Base-by-base conservation (phyloP, 2,329 filamentous ascomycete species). In the Fusarium metavorans region DNA sequence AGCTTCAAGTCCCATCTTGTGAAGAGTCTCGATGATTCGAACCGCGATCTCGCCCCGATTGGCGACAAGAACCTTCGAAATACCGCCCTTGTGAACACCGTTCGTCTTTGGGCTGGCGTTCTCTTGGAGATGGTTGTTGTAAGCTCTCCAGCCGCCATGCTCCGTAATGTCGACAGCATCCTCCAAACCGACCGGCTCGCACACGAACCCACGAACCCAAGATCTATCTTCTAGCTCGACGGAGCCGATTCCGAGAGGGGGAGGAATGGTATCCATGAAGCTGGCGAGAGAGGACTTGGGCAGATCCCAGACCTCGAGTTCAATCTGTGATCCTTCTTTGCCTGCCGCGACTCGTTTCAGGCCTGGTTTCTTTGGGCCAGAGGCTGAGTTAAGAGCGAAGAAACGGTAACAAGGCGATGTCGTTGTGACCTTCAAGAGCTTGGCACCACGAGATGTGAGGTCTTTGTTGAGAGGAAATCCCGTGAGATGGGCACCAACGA, bases 21-120 rank as follows among this genome's bases (percentile, higher is more conserved):
- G 87, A 20, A 93, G 90, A 20, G 93, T 94, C 56, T 88, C 86
- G 71, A 92, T 90, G 43, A 95, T 92, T 66, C 93, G 89, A 81
- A 94, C 84, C 25, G 93, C 93, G 35, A 80, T 80, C 39, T 86
- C 83, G 0, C 90, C 93, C 73, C 93, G 87, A 78, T 95, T 95
- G 11, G 93, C 93, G 74, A 95, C 93, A 1, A 95, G 85, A n/a
- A 84, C 75, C 13, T 70, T 79, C 6, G 76, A 79, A 16, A 83
- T 77, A 5, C 37, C 5, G 16, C 30, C 11, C 13, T 62, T 25
- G 2, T 8, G 9, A 7, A 34, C 34, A 1, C 41, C 54, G 9
- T 66, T 64, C 7, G 34, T 11, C 8, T 32, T 25, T 5, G 70
- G 32, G 4, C 58, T 50, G 5, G 30, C 20, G 8, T 62, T 6